Conservation (phyloP, 495 filamentous ascomycete genomes). For the Hyaloscypha variabilis region DNA sequence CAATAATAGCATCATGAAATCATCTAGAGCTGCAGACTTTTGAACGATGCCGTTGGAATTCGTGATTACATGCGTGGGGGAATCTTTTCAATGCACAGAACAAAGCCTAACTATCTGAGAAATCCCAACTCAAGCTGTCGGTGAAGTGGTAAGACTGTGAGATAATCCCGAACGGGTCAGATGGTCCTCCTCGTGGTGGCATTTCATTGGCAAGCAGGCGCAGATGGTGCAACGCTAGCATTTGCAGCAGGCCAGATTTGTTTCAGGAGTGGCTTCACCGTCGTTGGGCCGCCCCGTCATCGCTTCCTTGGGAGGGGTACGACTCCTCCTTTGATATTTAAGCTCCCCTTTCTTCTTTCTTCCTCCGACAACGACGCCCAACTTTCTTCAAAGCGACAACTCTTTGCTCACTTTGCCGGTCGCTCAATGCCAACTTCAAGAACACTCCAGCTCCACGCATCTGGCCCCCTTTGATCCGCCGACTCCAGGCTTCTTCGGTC, state of each 20-base stretch:
- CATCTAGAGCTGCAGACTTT: background rate
- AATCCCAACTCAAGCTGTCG: background rate
- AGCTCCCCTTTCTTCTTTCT: slow-evolving; percentile 19
- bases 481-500: slow-evolving; percentile 7
- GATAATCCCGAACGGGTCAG: slow-evolving; percentile 24
- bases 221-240: slow-evolving; percentile 25
- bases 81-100: background rate
- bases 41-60: background rate
- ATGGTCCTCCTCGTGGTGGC: slow-evolving; percentile 26
- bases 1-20: background rate
- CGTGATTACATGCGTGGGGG: background rate
- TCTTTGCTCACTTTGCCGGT: background rate
- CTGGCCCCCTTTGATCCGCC: slow-evolving; percentile 20
- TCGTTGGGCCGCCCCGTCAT: slow-evolving; percentile 22
- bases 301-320: slow-evolving; percentile 21
- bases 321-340: slow-evolving; percentile 18
- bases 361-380: slow-evolving; percentile 5
- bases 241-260: background rate
- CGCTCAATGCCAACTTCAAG: slow-evolving; percentile 18
- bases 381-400: slow-evolving; percentile 7
- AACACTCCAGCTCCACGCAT: slow-evolving; percentile 10
- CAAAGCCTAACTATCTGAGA: background rate
- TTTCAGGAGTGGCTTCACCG: slow-evolving; percentile 2
- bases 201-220: slow-evolving; percentile 22
- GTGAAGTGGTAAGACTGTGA: slow-evolving; percentile 21